A percentile compares a stretch with the other conserved stretches of the same genome.
phyloP scores from a whole-genome alignment of 805 yeast species.

The Candida taoyuanica region DNA sequence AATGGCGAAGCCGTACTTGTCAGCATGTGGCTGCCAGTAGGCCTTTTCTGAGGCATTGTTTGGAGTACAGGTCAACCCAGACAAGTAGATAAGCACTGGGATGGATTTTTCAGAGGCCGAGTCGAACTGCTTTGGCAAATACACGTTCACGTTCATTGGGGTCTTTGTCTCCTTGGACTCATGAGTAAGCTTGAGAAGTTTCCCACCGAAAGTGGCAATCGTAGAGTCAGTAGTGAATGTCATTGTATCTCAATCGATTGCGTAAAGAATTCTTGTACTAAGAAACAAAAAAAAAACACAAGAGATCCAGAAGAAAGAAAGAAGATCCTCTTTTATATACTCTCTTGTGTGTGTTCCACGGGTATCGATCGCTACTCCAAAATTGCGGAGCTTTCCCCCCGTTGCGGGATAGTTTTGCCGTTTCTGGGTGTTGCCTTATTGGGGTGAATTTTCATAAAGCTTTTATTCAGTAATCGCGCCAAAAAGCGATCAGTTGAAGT shows the following conservation, averaged over 20 bases:
- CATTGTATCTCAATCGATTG: too few species aligned
- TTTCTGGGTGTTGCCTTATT: not conserved
- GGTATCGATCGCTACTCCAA: too few species aligned
- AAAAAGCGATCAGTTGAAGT: too few species aligned
- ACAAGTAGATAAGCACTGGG: conserved; percentile 75
- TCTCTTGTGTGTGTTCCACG: too few species aligned
- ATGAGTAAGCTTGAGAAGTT: conserved; percentile 70
- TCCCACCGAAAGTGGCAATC: conserved; percentile 62
- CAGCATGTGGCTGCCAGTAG: conserved; percentile 75
- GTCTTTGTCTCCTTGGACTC: conserved; percentile 61
- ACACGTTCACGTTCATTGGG: conserved; percentile 79
- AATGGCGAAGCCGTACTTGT: conserved; percentile 76
- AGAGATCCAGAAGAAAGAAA: not conserved
- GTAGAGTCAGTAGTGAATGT: conserved; percentile 25
- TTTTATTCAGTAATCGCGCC: too few species aligned
- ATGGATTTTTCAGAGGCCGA: conserved; percentile 31
- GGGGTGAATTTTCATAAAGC: too few species aligned
- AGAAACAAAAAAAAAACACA: too few species aligned
- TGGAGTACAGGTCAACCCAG: conserved; percentile 93
- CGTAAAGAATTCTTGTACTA: too few species aligned
- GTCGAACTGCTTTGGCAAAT: conserved; percentile 56
- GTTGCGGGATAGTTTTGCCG: not conserved
- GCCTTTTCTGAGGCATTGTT: conserved; percentile 94
- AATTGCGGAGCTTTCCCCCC: not conserved
- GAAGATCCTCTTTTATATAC: not conserved